Percentiles rank a stretch among this genome's conserved stretches.
Conservation (phyloP, 2,329 filamentous ascomycete species). For the Podosphaera xanthii region DNA sequence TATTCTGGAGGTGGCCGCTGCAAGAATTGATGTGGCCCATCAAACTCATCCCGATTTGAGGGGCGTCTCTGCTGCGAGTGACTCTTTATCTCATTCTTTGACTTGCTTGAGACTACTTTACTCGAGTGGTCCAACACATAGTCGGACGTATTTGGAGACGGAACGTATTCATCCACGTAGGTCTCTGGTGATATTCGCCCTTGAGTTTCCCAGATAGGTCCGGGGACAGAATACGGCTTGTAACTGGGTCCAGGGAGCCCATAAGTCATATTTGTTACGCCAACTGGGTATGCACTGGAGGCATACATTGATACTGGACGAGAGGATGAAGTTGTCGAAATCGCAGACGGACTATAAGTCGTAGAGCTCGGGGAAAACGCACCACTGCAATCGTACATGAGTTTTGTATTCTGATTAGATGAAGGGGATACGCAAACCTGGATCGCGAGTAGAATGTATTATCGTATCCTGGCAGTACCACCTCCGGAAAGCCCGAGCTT, state of each 20-base stretch:
- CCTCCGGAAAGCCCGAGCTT: slow-evolving; percentile 13
- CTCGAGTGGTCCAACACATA: slow-evolving; percentile 30
- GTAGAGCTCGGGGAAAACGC: slow-evolving; percentile 11
- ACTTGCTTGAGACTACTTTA: slow-evolving; percentile 19
- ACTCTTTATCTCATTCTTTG: slow-evolving; percentile 25
- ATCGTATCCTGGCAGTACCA: slow-evolving; percentile 10
- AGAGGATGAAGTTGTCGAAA: slow-evolving; percentile 7
- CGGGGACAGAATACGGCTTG: slow-evolving; percentile 12
- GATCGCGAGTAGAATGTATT: slow-evolving; percentile 13
- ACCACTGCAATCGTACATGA: slow-evolving; percentile 12
- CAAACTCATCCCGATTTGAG: slow-evolving; percentile 72
- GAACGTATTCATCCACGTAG: slow-evolving; percentile 18
- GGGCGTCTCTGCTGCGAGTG: slow-evolving; percentile 37
- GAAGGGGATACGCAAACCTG: slow-evolving; percentile 12
- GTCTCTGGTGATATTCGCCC: slow-evolving; percentile 15
- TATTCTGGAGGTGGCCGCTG: slow-evolving; percentile 48
- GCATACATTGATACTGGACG: slow-evolving; percentile 14
- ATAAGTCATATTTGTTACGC: slow-evolving; percentile 12
- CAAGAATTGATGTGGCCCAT: slow-evolving; percentile 65
- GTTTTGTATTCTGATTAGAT: slow-evolving; percentile 6
- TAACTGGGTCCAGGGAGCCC: slow-evolving; percentile 14
- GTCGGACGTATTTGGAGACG: slow-evolving; percentile 36
- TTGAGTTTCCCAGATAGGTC: slow-evolving; percentile 15
- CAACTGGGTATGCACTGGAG: slow-evolving; percentile 12
- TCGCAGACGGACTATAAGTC: slow-evolving; percentile 10